Evolutionary conservation across 139 green algal genomes (phyloP).

Genomic region (Dunaliella primolecta): DNA sequence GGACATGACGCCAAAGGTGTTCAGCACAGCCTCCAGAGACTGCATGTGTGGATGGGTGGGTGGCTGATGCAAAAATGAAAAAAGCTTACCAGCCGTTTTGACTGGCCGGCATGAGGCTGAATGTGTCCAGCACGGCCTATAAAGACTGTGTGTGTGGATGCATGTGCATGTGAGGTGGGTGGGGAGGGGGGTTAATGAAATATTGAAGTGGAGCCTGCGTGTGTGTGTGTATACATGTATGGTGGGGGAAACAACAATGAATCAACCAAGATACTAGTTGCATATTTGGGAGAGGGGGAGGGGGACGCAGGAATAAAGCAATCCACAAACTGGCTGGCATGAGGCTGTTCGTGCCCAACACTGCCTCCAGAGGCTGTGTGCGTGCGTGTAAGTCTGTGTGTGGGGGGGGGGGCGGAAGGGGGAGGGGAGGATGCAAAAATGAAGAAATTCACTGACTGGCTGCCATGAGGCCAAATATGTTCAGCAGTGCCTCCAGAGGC

Average conservation of each 20-base stretch:
- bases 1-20: slow-evolving; percentile 53
- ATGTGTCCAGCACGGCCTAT: slow-evolving; percentile 48
- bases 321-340: too few relatives aligned
- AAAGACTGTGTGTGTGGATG: slow-evolving; percentile 32
- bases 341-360: too few relatives aligned
- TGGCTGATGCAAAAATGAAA: background rate
- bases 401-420: background rate
- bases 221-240: too few relatives aligned
- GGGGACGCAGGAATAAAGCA: too few relatives aligned
- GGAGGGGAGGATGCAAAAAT: too few relatives aligned
- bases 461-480: slow-evolving; percentile 53
- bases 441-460: background rate
- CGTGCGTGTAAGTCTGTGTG: background rate
- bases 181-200: too few relatives aligned
- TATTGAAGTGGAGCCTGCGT: too few relatives aligned
- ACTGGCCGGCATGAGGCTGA: slow-evolving; percentile 52
- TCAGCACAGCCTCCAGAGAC: slow-evolving; percentile 56
- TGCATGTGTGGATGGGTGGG: background rate
- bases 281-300: too few relatives aligned
- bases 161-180: too few relatives aligned
- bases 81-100: background rate
- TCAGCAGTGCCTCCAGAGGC: slow-evolving; percentile 56
- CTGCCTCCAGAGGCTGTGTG: too few relatives aligned
- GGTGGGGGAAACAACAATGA: too few relatives aligned
- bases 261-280: too few relatives aligned